Evolutionary conservation across 176 grass and related monocot species (phyloP).

Genomic region (Eleusine coracana): DNA sequence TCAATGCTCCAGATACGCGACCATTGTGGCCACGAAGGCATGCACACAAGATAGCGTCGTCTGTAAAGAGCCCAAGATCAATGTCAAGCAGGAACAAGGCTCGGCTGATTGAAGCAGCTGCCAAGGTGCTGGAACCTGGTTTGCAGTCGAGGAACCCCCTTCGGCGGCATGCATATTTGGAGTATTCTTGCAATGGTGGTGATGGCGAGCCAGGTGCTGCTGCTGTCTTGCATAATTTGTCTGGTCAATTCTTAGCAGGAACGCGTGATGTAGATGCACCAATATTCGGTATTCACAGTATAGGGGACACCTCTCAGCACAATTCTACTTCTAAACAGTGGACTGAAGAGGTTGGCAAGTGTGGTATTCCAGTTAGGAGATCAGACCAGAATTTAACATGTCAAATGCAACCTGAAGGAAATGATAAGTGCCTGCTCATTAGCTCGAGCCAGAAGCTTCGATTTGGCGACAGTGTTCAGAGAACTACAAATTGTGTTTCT

Average conservation of each 20-base stretch:
- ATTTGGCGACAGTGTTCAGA: conserved; percentile 15
- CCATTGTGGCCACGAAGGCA: conserved; percentile 37
- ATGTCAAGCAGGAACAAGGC: conserved; percentile 60
- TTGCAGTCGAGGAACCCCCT: conserved; percentile 48
- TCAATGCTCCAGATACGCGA: conserved; percentile 26
- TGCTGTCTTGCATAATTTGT: not conserved
- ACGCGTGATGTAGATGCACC: conserved; percentile 13
- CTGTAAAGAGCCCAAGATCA: conserved; percentile 65
- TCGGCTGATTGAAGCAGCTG: conserved; percentile 66
- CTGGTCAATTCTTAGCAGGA: conserved; percentile 33
- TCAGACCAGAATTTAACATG: conserved; percentile 23
- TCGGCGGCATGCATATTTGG: conserved; percentile 35
- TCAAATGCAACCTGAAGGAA: conserved; percentile 46
- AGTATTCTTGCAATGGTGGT: conserved; percentile 12
- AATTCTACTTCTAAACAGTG: conserved; percentile 28
- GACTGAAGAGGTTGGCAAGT: conserved; percentile 40
- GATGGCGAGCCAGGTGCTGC: not conserved
- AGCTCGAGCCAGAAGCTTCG: conserved; percentile 33
- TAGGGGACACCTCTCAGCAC: conserved; percentile 16
- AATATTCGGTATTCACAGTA: not conserved
- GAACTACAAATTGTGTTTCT: not conserved
- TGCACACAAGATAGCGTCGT: conserved; percentile 44
- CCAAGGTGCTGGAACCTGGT: conserved; percentile 68
- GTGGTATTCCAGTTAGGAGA: conserved; percentile 36
- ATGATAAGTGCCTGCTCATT: conserved; percentile 26